Percentiles rank a stretch among this genome's conserved stretches.
Evolutionary conservation across 164 flowering plant genomes (phyloP).

Genomic region (Warburgia ugandensis): DNA sequence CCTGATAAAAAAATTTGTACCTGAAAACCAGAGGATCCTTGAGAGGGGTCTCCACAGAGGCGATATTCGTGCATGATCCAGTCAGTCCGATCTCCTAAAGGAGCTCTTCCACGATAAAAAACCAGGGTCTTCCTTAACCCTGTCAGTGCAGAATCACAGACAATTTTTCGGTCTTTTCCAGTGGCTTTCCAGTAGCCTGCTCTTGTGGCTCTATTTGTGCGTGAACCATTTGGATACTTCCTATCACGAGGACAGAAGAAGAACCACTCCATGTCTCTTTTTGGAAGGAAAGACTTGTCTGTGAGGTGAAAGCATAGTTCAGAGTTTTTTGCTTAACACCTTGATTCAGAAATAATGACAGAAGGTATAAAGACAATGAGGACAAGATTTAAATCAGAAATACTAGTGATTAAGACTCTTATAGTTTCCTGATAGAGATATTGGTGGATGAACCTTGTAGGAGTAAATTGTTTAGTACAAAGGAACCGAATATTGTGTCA

Average conservation of each 20-base stretch:
- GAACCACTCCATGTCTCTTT: conserved; percentile 82
- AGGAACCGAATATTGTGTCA: too few species aligned
- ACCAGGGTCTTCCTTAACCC: conserved; percentile 78
- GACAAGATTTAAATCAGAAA: too few species aligned
- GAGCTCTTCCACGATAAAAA: conserved; percentile 78
- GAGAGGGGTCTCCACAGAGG: conserved; percentile 52
- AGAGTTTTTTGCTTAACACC: neutral
- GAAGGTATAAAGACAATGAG: neutral
- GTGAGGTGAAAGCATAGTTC: conserved; percentile 14
- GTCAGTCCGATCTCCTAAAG: conserved; percentile 69
- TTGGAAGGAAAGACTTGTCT: conserved; percentile 80
- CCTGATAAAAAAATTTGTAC: conserved; percentile 21
- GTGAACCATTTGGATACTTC: conserved; percentile 78
- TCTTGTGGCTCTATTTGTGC: conserved; percentile 81
- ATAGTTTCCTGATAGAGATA: too few species aligned
- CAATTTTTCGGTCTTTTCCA: conserved; percentile 74
- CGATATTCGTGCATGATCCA: conserved; percentile 97
- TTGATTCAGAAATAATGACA: neutral
- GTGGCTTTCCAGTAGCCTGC: conserved; percentile 97
- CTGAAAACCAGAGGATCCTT: conserved; percentile 40
- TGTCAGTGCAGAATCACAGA: conserved; percentile 34
- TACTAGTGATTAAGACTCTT: too few species aligned
- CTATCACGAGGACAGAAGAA: conserved; percentile 79
- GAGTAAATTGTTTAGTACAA: too few species aligned
- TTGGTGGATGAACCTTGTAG: too few species aligned